Evolutionary conservation across 352 stramenopile genomes (phyloP).

Genomic region (Albugo laibachii): DNA sequence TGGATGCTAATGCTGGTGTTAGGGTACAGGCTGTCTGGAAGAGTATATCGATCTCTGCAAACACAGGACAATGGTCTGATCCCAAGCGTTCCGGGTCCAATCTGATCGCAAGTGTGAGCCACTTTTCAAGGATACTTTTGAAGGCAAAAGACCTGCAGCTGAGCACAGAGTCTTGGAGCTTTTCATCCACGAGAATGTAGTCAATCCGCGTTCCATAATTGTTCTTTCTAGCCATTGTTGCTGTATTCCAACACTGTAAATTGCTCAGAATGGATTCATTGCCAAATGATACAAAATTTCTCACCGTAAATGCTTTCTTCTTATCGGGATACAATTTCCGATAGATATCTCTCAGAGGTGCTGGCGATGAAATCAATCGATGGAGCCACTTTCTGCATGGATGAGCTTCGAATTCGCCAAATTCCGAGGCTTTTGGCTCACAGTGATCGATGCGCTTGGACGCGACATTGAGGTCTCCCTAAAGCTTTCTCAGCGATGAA

Average conservation of each 20-base stretch:
- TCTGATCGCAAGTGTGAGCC: slow-evolving; percentile 17
- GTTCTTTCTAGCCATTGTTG: slow-evolving; percentile 66
- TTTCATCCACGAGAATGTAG: slow-evolving; percentile 66
- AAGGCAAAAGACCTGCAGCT: background rate
- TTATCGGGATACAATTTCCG: slow-evolving; percentile 49
- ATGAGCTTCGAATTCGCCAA: slow-evolving; percentile 27
- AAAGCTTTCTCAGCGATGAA: background rate
- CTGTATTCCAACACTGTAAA: slow-evolving; percentile 66
- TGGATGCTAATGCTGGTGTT: slow-evolving; percentile 35
- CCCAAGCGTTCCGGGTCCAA: slow-evolving; percentile 33
- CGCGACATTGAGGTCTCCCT: slow-evolving; percentile 74
- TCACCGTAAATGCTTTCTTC: slow-evolving; percentile 62
- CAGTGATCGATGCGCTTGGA: slow-evolving; percentile 69
- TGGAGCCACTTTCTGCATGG: slow-evolving; percentile 55
- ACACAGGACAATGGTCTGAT: slow-evolving; percentile 68
- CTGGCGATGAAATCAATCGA: slow-evolving; percentile 12
- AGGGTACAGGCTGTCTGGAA: background rate
- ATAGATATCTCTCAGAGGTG: slow-evolving; percentile 59
- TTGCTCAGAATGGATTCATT: background rate
- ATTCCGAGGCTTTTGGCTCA: slow-evolving; percentile 17
- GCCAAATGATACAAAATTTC: slow-evolving; percentile 5
- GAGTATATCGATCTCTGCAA: slow-evolving; percentile 20
- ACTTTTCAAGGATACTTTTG: background rate
- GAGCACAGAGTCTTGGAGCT: slow-evolving; percentile 7
- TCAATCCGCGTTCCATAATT: slow-evolving; percentile 85